Evolutionary conservation across 2,329 filamentous ascomycete species (phyloP).

Genomic region (Allantophomopsis cytisporea): DNA sequence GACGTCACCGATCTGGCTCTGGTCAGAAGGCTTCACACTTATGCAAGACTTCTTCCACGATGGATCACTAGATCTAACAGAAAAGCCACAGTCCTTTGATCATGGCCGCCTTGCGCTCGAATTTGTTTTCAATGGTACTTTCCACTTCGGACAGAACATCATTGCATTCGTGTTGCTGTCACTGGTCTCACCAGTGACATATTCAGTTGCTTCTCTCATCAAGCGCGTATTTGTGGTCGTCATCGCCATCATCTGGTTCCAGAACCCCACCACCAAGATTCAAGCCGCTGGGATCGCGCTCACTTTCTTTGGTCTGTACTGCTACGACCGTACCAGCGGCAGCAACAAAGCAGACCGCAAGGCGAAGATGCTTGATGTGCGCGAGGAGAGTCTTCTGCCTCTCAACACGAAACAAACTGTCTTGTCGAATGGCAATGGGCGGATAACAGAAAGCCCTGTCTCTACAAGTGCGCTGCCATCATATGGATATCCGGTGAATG

Average conservation of each 20-base stretch:
- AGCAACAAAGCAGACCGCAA: constrained; percentile 77
- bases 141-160: constrained; percentile 94
- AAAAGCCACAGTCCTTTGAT: constrained; percentile 54
- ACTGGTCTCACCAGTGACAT: constrained; percentile 90
- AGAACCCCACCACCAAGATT: constrained; percentile 69
- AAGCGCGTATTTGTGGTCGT: constrained; percentile 97
- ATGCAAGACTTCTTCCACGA: constrained; percentile 68
- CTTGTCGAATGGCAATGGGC: constrained; percentile 7
- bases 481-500: not conserved
- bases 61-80: constrained; percentile 53
- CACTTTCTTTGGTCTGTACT: constrained; percentile 83
- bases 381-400: constrained; percentile 16
- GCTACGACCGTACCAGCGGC: constrained; percentile 88
- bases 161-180: constrained; percentile 86
- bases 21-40: constrained; percentile 71
- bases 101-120: constrained; percentile 67
- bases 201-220: constrained; percentile 89
- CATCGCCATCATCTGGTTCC: constrained; percentile 92
- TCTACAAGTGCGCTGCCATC: constrained; percentile 5
- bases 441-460: constrained; percentile 10
- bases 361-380: constrained; percentile 50
- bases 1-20: constrained; percentile 85
- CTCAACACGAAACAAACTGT: constrained; percentile 5
- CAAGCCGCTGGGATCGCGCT: constrained; percentile 78
- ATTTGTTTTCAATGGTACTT: constrained; percentile 92